Conservation (phyloP, 2,329 filamentous ascomycete genomes). For the Periconia sp. region DNA sequence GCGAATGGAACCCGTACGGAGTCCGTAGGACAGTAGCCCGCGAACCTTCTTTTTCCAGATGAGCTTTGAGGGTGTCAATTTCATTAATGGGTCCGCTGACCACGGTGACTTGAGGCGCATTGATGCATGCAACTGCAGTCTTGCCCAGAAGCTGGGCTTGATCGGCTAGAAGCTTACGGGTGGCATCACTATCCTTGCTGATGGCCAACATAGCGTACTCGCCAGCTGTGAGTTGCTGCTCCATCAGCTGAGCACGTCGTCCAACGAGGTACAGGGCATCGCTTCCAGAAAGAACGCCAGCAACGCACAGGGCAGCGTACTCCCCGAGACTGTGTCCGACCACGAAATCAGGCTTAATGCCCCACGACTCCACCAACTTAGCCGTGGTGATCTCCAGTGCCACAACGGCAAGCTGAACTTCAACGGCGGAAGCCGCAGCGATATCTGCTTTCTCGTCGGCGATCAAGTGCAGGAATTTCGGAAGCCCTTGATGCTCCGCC, state of each 20-base stretch:
- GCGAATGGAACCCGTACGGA: constrained; percentile 11
- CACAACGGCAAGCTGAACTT: constrained; percentile 16
- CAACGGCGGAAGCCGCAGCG: not conserved
- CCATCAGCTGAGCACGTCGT: constrained; percentile 15
- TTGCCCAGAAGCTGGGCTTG: not conserved
- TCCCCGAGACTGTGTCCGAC: constrained; percentile 40
- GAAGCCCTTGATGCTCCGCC: not conserved
- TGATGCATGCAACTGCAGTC: constrained; percentile 23
- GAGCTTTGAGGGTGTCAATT: not conserved
- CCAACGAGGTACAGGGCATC: constrained; percentile 41
- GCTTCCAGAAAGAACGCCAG: constrained; percentile 35
- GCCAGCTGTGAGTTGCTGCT: constrained; percentile 14
- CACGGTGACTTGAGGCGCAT: constrained; percentile 24
- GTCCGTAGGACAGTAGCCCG: not conserved
- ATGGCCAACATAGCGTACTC: constrained; percentile 34
- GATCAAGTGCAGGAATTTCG: constrained; percentile 9
- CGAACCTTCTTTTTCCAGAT: not conserved
- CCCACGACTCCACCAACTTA: constrained; percentile 4
- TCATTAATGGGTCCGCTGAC: constrained; percentile 18
- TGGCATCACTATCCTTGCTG: not conserved
- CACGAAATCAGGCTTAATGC: constrained; percentile 10
- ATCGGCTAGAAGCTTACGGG: not conserved
- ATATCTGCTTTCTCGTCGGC: not conserved
- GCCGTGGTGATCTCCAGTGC: constrained; percentile 41
- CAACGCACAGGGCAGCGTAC: constrained; percentile 40